A percentile compares a stretch with the other conserved stretches of the same genome.
Evolutionary conservation across 176 grass and related monocot species (phyloP).

Genomic region (Lolium multiflorum): DNA sequence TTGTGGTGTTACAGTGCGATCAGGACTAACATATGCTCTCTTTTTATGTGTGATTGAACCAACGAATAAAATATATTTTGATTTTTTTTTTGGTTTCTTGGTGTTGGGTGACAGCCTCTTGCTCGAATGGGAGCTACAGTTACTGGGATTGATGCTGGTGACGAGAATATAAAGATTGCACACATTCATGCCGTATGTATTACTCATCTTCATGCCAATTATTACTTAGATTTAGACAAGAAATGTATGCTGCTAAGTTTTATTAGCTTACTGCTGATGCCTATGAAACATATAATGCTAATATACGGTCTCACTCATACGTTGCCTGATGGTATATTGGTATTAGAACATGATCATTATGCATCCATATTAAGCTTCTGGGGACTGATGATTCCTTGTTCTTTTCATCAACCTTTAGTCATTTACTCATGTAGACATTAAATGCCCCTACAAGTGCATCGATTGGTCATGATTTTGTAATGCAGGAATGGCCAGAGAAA

Average conservation of each 20-base stretch:
- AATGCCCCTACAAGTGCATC: neutral
- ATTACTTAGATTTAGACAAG: slow-evolving; percentile 10
- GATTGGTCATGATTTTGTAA: neutral
- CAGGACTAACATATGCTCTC: neutral
- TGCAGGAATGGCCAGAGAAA: neutral
- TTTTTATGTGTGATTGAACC: slow-evolving; percentile 23
- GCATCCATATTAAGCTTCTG: neutral
- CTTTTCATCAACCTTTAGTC: neutral
- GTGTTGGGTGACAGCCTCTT: slow-evolving; percentile 67
- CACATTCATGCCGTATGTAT: slow-evolving; percentile 82
- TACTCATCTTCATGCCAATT: slow-evolving; percentile 25
- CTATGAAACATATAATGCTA: slow-evolving; percentile 2
- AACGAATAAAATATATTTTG: neutral
- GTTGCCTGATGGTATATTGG: neutral
- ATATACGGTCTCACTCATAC: neutral
- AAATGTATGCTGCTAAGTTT: neutral
- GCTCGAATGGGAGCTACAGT: slow-evolving; percentile 88
- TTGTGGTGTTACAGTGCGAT: neutral
- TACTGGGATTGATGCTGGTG: slow-evolving; percentile 92
- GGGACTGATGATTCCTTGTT: slow-evolving; percentile 2
- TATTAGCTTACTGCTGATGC: neutral
- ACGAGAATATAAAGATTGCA: slow-evolving; percentile 94
- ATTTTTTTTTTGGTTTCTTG: neutral
- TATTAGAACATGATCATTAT: neutral
- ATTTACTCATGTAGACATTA: slow-evolving; percentile 6